phyloP scores from a whole-genome alignment of 1,139 yeast genomes.

The Zhuliangozyma blackwelliae region DNA sequence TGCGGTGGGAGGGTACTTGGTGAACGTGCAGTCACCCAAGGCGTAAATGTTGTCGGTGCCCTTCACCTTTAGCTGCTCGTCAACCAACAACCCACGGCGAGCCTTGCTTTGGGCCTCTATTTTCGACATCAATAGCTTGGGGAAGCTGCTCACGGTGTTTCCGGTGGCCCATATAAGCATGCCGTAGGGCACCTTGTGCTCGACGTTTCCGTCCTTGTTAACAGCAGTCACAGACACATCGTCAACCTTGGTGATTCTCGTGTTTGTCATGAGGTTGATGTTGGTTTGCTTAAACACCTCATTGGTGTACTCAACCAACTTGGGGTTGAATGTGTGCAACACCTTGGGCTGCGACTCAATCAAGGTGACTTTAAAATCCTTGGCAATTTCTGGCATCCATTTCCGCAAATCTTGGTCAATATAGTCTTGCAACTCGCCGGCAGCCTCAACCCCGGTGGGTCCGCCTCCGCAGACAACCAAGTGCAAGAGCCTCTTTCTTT shows the following conservation, averaged over 20 bases:
- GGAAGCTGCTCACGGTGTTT: conserved; percentile 78
- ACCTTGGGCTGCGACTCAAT: conserved; percentile 91
- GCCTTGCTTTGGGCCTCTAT: conserved; percentile 80
- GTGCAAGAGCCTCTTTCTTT: conserved; percentile 73
- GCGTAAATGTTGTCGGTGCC: conserved; percentile 85
- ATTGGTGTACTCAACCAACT: conserved; percentile 78
- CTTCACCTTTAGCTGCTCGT: conserved; percentile 74
- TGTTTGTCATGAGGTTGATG: conserved; percentile 70
- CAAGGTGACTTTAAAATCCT: conserved; percentile 74
- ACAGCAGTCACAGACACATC: conserved; percentile 63
- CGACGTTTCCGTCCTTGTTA: conserved; percentile 49
- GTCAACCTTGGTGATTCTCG: conserved; percentile 83
- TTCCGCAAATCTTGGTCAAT: conserved; percentile 82
- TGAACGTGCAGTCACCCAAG: conserved; percentile 87
- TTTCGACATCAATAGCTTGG: conserved; percentile 58
- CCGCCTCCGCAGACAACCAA: conserved; percentile 94
- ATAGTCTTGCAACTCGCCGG: conserved; percentile 91
- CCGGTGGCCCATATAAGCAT: conserved; percentile 96
- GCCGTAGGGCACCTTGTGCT: conserved; percentile 72
- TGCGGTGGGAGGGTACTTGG: conserved; percentile 91
- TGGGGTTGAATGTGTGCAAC: conserved; percentile 79
- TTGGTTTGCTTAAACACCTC: conserved; percentile 73
- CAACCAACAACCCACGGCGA: conserved; percentile 81
- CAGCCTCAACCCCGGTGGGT: conserved; percentile 94
- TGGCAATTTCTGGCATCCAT: conserved; percentile 83